phyloP scores from a whole-genome alignment of 2,329 filamentous ascomycete species.

The Lizonia empirigonia region DNA sequence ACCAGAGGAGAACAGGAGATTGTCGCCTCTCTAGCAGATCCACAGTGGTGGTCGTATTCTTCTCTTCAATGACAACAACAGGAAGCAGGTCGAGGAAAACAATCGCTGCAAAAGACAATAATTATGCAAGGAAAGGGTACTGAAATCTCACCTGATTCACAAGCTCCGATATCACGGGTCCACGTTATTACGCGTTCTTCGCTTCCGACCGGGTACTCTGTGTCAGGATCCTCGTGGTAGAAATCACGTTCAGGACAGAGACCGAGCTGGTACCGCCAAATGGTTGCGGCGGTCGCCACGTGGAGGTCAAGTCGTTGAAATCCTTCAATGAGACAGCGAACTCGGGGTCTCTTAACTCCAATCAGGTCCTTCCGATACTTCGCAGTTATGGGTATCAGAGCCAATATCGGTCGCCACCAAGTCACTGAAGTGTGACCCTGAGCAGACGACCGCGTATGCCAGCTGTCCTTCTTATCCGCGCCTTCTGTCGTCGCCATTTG shows the following conservation, averaged over 20 bases:
- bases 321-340: neutral
- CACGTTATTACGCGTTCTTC: neutral
- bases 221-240: neutral
- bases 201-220: neutral
- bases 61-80: neutral
- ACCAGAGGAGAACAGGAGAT: no score
- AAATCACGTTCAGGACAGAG: neutral
- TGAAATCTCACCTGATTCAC: neutral
- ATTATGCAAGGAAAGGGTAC: no score
- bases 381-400: neutral
- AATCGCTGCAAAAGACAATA: no score
- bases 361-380: neutral
- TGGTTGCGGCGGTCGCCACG: neutral
- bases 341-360: neutral
- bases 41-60: neutral
- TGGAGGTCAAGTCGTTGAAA: neutral
- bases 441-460: neutral
- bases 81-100: neutral
- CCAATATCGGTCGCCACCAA: neutral
- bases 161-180: neutral
- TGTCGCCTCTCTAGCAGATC: no score
- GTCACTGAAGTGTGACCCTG: neutral
- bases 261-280: neutral
- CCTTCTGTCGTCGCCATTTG: no score
- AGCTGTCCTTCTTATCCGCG: neutral